Base-by-base conservation (phyloP, 139 green algal species). In the Pleodorina starrii region DNA sequence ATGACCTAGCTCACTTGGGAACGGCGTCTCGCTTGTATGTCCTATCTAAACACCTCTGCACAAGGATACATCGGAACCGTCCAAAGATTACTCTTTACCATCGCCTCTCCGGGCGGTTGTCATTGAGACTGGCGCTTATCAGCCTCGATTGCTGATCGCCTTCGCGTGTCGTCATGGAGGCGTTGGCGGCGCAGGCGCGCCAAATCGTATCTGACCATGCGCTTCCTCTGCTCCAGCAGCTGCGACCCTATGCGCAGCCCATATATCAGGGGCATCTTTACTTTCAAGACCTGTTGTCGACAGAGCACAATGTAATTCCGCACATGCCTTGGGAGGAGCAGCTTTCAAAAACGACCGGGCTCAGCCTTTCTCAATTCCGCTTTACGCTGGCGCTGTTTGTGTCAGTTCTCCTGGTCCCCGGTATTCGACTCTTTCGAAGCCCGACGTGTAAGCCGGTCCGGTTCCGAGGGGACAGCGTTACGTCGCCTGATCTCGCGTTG, bases 361-460 rank as follows among this genome's bases (percentile, higher is more conserved):
- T 84, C 1, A 85, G 72, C 29, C 40, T 57, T 57, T 72, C 86
- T 3, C 80, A 94, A 88, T 59, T 97, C 0, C 91, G 95, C 1
- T 96, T 97, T 68, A 79, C 85, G 0, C 14, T 96, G 3, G 63
- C 89, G 1, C 95, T 97, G 7, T 88, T 97, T 23, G 25, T 74
- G 1, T 93, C 85, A 0, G 88, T 97, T 21, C 60, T 83, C 0
- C 54, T 94, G 7, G 92, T 83, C 14, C 73, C 82, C 4, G 46
- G 89, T 16, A 75, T 96, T 0, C 57, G 87, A 1, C 50, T 85
- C 0, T 63, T 97, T 36, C 87, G 72, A 0, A 94, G 51, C 25
- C 48, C 89, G 0, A 92, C 85, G 89, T 72, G 94, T 95, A 72
- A 73, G 82, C 17, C 21, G n/a, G n/a, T n/a, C n/a, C n/a, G n/a